These are phyloP conservation scores for Camelina neglecta DNA, from an alignment of 345 rosid species.

Conservation along the genomic window DNA sequence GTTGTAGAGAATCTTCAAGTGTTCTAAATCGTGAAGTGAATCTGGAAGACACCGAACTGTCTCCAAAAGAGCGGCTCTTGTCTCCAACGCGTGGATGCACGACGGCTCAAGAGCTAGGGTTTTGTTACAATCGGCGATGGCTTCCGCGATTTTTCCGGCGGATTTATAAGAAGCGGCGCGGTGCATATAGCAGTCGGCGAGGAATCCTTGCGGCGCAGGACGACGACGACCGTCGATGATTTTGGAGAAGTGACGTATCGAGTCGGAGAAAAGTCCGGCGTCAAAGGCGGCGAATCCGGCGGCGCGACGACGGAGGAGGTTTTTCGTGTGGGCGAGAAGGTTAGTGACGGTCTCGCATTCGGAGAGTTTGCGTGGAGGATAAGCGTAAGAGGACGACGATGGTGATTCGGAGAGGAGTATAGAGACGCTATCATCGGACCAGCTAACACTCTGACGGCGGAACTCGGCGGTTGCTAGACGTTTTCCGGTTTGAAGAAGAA, in stretches of 20 bases:
- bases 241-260: slow-evolving; percentile 92
- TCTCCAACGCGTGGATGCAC: slow-evolving; percentile 85
- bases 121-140: slow-evolving; percentile 89
- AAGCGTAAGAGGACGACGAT: slow-evolving; percentile 32
- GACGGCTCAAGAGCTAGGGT: slow-evolving; percentile 83
- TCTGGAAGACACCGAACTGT: slow-evolving; percentile 84
- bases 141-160: slow-evolving; percentile 77
- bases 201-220: slow-evolving; percentile 85
- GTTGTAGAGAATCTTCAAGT: slow-evolving; percentile 82
- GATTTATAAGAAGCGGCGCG: slow-evolving; percentile 82
- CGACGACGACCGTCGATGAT: slow-evolving; percentile 82
- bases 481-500: slow-evolving; percentile 89
- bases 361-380: slow-evolving; percentile 28
- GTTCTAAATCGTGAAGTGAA: slow-evolving; percentile 89
- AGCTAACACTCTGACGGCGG: slow-evolving; percentile 84
- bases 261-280: slow-evolving; percentile 76
- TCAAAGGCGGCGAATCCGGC: slow-evolving; percentile 91
- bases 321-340: slow-evolving; percentile 76
- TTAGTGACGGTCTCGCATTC: slow-evolving; percentile 71
- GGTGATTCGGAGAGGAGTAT: slow-evolving; percentile 39
- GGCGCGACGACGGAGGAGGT: slow-evolving; percentile 83
- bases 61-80: slow-evolving; percentile 80
- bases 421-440: slow-evolving; percentile 90
- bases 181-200: slow-evolving; percentile 87
- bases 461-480: slow-evolving; percentile 92